Percentiles rank a stretch among this genome's conserved stretches.
These are phyloP conservation scores for sorghum (Sorghum bicolor) DNA, from an alignment of 176 grass and related monocot species.

Conservation along the genomic window Sorghum_bicolor_NCBIv3 NC_012878.2:56497001-56497500, in stretches of 20 bases:
- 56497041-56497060: neutral
- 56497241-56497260: neutral
- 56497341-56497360: slow-evolving; percentile 5
- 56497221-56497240: neutral
- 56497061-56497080: neutral
- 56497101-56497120: too few species aligned
- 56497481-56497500: slow-evolving; percentile 22
- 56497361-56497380: slow-evolving; percentile 25
- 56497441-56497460: neutral
- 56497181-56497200: neutral
- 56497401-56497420: neutral
- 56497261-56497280: neutral
- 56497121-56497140: neutral
- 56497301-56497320: neutral
- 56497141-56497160: neutral
- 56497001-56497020: slow-evolving; percentile 4
- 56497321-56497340: neutral
- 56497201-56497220: neutral
- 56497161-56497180: neutral
- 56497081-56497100: neutral
- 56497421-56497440: neutral
- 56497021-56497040: slow-evolving; percentile 30
- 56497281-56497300: slow-evolving; percentile 23
- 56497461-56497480: neutral
- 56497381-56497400: slow-evolving; percentile 26